Base-by-base conservation (phyloP, 108 stramenopile species). In the Stephanodiscus triporus region DNA sequence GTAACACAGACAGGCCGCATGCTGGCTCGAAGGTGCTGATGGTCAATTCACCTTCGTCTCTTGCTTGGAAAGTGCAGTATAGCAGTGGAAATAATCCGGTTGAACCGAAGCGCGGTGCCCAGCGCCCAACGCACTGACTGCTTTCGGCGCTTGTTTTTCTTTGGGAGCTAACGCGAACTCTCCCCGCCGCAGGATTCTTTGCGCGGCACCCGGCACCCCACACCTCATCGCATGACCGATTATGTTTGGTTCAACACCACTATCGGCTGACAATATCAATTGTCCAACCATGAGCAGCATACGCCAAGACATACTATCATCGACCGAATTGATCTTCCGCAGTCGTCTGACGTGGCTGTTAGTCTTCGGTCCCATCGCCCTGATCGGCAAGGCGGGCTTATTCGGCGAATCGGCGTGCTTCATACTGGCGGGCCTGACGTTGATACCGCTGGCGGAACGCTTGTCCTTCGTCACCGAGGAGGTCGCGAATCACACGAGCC, bases 401-500 rank as follows among this genome's bases (percentile, higher is more conserved):
- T 76, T 95, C 50, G 87, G 87, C 9, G 91, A 92, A 82, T 87
- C 91, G 0, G 37, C 78, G 0, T 93, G 94, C 72, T 95, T 95
- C 88, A 74, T 87, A 19, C 74, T 87, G 14, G 83, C 90, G 22
- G 94, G 91, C 10, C 66, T 92, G 40, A 90, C 94, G 6, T 66
- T 95, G 63, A 90, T 95, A 68, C 94, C 94, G 10, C 80, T 89
- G 65, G 94, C 94, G 16, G 94, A 95, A 73, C 81, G 92, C 42
- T 78, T 95, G 22, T 91, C 91, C 13, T 96, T 91, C 68, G 91
- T 94, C 11, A 97, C 97, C 11, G 97, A 97, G 83, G 94, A 97
- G 83, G 93, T 96, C 22, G 94, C 94, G 20, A 80, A 78, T 34
- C 97, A 97, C 67, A 97, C 97, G 58, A 96, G 90, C 58, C 94